Evolutionary conservation across 139 green algal species (phyloP), one percentile per base, ranked within the genome.

Genomic region (Micractinium sp.): DNA sequence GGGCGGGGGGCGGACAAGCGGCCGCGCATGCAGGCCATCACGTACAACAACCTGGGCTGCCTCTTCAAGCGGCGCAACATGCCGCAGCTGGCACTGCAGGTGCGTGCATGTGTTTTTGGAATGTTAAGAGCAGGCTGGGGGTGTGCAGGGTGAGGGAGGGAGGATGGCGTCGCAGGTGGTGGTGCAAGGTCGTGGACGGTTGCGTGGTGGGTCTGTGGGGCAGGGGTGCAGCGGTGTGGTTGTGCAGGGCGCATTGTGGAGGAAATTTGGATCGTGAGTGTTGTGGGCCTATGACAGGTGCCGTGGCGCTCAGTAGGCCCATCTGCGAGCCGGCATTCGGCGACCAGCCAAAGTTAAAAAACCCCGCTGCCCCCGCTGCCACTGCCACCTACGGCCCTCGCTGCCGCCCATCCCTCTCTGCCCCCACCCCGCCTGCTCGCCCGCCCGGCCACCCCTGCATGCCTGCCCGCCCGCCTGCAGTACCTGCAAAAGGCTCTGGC

Each of bases 21-120:
- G 20, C 23, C 60, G 36, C 85, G 63, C 86, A 85, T 90, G 77
- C 63, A 38, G 38, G 63, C 87, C 47, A 91, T 93, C 73, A 91
- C 90, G 0, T 93, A 88, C 87, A 93, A 93, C 87, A 93, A 93
- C 83, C 74, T 93, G 2, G 90, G 90, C n/a, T 93, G 90, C 87
- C 83, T 93, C 20, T 89, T 85, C 73, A 85, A 89, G 82, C 87
- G 90, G 78, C 66, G 69, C 53, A 82, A 80, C 60, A 33, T 82
- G 67, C 90, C 90, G 47, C 61, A 84, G 66, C 39, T 85, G 66
- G 87, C 90, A 41, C 87, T 92, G 81, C 85, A 89, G 85, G 85
- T 67, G 75, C 0, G 71, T 12, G 9, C 14, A 13, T 2, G 47
- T 56, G 5, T 5, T 56, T 5, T 56, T 56, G 47, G n/a, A n/a